Evolutionary conservation across 495 filamentous ascomycete species (phyloP), one percentile per base, ranked within the genome.

Genomic region (Lasiosphaeria ovina): DNA sequence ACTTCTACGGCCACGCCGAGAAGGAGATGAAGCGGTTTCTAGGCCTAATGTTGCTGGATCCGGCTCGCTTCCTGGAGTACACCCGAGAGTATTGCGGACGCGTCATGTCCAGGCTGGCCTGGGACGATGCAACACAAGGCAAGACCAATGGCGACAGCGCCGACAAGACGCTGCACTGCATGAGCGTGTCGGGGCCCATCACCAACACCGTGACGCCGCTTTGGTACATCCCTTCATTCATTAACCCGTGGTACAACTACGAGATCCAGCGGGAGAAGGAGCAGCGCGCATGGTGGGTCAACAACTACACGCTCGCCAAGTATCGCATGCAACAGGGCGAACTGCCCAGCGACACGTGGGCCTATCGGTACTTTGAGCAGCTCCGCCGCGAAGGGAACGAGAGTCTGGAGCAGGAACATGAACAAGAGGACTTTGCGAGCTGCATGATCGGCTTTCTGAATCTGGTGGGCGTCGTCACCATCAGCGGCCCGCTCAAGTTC

Each of bases 391-490:
- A 76, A 51, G 74, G 74, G 8, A 77, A 78, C 45, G 35, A 60
- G 8, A 45, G 34, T 2, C 65, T 79, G 3, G 68, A 77, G 24
- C 75, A 79, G 62, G 51, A 53, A 4, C 68, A 72, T 32, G 66
- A 76, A 24, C 66, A 79, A 48, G 77, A 79, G 62, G 69, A 73
- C 24, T 78, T 78, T 62, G 78, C 76, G 3, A 74, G 72, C 54
- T 79, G 76, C 60, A 78, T 81, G 76, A 73, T 79, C 32, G 77
- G 77, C 3, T 79, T 79, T 49, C 65, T 79, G 55, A 76, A 76
- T 54, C 70, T 79, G 4, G 76, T 79, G 33, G 78, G 78, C 10
- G 76, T 79, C 4, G 71, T 79, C 36, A 81, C 78, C 35, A 79
- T 79, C 38, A 73, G 72, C 16, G 76, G 76, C 12, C 77, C 77